Base-by-base conservation (phyloP, 2,329 filamentous ascomycete genomes). In the Allantophomopsis cytisporea region DNA sequence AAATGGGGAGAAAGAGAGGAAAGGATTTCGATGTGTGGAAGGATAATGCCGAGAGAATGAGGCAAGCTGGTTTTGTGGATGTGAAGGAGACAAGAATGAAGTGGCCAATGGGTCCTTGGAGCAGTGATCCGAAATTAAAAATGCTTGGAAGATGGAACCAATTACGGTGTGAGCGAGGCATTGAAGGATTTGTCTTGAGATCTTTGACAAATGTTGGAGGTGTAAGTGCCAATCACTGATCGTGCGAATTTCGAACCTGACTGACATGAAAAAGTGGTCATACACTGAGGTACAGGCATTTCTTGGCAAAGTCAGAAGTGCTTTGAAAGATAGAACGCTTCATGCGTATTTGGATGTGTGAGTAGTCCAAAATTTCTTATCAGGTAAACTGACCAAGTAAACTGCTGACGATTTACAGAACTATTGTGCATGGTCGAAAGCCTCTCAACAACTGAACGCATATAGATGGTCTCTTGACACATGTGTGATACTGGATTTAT, bases 41-140 rank as follows among this genome's bases (percentile, higher is more conserved):
- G 3, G 64, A 64, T 4, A 66, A 60, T 55, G 33, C 64, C 4
- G 63, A 65, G 39, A 48, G 62, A 4, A 58, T 64, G 13, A 64
- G 42, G 20, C 37, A 37, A 4, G 51, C 50, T 3, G 53, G 53
- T 2, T 55, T 54, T 42, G 46, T 46, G 4, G 48, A 54, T 34
- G 47, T 55, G 1, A 37, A 44, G 13, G 49, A 54, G 39, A 44
- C 33, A 14, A 40, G 37, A 31, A 50, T 47, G 36, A 50, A 50
- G 32, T 51, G 49, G 47, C 47, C 50, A 1, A 50, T 51, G 38
- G 48, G 49, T 35, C 40, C 37, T 4, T 53, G 48, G 48, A 45
- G 46, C 2, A 48, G 37, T 21, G 45, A 43, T 7, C 28, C 32
- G 12, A 32, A 38, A n/a, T 15, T 48, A 15, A 50, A 44, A 35